Evolutionary conservation across 345 rosid genomes (phyloP), one percentile per base, ranked within the genome.

Genomic region (Eucalyptus guilfoylei): DNA sequence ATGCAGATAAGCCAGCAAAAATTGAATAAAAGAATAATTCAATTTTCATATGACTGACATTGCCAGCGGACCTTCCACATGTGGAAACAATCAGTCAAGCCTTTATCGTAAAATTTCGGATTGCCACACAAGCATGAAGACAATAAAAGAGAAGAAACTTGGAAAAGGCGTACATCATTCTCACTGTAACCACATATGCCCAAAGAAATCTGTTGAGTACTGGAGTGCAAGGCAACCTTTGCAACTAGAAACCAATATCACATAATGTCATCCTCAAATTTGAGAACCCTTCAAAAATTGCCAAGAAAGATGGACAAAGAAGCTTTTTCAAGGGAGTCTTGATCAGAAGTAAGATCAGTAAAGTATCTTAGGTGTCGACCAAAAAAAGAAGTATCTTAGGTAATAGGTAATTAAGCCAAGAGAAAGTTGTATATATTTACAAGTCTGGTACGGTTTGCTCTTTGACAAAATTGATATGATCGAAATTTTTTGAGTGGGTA

Each of bases 1-100:
- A 90, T 96, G 99, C 93, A 97, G 92, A 90, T 96, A 96, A 87
- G 96, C 96, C 98, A 96, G 96, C 92, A 80, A 88, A 83, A 2
- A 44, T 86, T 37, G 88, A 89, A 90, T 48, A 19, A 50, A 23
- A 64, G 30, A 60, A 1, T 26, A 28, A 12, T 60, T 60, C 32
- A 28, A 28, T 60, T 28, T 32, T 28, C 69, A 60, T 1, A 28
- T 1, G 7, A 60, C 32, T 12, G 32, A 28, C 69, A 28, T 60
- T 60, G 69, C 69, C 69, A 12, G 32, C 15, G 15, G n/a, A 60
- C 69, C 69, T 60, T 60, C 69, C 32, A 28, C 13, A 28, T 60
- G 12, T 60, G 69, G 69, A 60, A 60, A 60, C 69, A 12, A 60
- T 60, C 69, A 60, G 32, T 28, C 15, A 0, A 60, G 69, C n/a